Evolutionary conservation across 2,329 filamentous ascomycete genomes (phyloP).

Genomic region (Colletotrichum agaves): DNA sequence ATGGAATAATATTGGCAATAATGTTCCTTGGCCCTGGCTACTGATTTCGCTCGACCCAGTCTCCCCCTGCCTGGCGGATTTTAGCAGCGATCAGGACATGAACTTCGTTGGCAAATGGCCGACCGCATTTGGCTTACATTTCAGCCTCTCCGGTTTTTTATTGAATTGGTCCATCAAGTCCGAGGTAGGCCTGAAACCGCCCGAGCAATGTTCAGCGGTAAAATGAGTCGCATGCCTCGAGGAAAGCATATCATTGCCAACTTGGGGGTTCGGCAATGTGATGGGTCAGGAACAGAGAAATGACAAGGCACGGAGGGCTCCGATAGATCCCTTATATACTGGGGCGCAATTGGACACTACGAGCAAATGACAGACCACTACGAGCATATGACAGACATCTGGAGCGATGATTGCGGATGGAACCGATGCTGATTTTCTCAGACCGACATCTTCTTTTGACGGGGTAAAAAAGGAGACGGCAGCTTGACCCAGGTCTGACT

Average conservation of each 20-base stretch:
- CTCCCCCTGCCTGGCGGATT: neutral
- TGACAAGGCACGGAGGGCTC: neutral
- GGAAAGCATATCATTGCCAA: neutral
- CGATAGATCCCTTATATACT: neutral
- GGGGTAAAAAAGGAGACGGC: neutral
- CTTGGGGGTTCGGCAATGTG: neutral
- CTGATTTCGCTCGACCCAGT: neutral
- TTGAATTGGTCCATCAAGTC: neutral
- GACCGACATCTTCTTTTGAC: neutral
- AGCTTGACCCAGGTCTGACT: neutral
- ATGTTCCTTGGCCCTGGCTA: neutral
- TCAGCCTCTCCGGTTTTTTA: neutral
- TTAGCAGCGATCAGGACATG: neutral
- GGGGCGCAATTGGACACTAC: neutral
- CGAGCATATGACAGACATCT: neutral
- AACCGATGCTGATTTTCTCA: neutral
- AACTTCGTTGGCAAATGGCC: too few relatives aligned
- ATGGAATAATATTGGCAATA: conserved; percentile 8
- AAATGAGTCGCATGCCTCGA: conserved; percentile 2
- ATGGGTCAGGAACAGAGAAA: neutral
- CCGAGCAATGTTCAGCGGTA: neutral
- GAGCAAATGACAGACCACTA: neutral
- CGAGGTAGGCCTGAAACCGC: neutral
- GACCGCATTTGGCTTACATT: too few relatives aligned
- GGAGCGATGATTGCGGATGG: neutral